Percentiles rank a stretch among this genome's conserved stretches.
Conservation (phyloP, 2,329 filamentous ascomycete genomes). For the Paecilomyces niveus region DNA sequence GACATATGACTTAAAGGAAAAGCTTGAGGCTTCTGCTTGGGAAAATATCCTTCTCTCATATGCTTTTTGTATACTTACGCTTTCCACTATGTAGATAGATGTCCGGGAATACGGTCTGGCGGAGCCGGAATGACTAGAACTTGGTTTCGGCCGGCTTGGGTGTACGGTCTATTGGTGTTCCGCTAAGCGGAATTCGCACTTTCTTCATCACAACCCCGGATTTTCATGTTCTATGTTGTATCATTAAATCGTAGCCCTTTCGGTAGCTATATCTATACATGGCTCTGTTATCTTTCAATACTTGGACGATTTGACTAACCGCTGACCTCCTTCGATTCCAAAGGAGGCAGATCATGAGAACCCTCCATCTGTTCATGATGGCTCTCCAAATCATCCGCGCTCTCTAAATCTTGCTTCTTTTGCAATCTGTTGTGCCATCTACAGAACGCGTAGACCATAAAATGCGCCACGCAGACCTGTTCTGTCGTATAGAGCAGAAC, state of each 20-base stretch:
- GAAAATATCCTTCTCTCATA: neutral
- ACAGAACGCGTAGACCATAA: slow-evolving; percentile 30
- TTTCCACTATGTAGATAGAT: neutral
- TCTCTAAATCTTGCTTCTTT: slow-evolving; percentile 11
- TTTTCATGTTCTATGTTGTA: neutral
- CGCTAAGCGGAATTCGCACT: neutral
- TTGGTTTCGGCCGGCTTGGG: too few relatives aligned
- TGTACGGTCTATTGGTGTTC: neutral
- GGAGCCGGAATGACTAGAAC: too few relatives aligned
- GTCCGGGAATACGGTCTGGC: neutral
- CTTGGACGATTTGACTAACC: neutral
- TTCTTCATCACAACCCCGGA: neutral
- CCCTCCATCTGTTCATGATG: neutral
- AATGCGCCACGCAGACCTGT: slow-evolving; percentile 32
- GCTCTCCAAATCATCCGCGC: slow-evolving; percentile 3
- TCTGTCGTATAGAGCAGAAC: slow-evolving; percentile 34
- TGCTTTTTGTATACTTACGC: neutral
- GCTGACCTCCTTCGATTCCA: neutral
- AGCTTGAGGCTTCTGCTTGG: too few relatives aligned
- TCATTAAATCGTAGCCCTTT: neutral
- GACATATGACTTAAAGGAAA: neutral
- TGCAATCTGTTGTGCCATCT: slow-evolving; percentile 20
- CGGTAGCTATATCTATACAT: neutral
- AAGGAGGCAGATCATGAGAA: neutral
- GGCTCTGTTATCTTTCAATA: neutral